phyloP scores from a whole-genome alignment of 495 filamentous ascomycete genomes.

The Xylaria castorea region DNA sequence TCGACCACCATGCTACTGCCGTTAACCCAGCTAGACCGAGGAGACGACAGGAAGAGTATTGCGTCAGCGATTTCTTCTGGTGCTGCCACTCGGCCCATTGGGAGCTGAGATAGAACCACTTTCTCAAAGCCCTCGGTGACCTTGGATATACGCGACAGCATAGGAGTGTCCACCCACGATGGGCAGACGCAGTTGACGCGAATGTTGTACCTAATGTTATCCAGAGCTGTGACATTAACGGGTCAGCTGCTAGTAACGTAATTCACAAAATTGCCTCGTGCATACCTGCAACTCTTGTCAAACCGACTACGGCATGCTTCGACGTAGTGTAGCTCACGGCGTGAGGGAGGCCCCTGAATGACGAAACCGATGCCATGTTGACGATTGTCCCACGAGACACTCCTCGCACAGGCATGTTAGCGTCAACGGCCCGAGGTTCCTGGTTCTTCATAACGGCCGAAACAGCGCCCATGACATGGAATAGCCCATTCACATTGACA shows the following conservation, averaged over 20 bases:
- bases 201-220: slow-evolving; percentile 3
- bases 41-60: slow-evolving; percentile 31
- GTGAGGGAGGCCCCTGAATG: background rate
- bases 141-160: background rate
- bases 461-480: background rate
- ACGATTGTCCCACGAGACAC: slow-evolving; percentile 12
- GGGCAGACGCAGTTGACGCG: slow-evolving; percentile 27
- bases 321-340: background rate
- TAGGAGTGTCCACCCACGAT: slow-evolving; percentile 25
- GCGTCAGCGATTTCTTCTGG: slow-evolving; percentile 24
- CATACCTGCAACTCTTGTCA: slow-evolving; percentile 24
- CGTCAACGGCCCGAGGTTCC: background rate
- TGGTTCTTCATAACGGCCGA: background rate
- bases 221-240: slow-evolving; percentile 12
- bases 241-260: background rate
- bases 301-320: background rate
- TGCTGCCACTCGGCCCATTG: slow-evolving; percentile 2
- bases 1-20: slow-evolving; percentile 30
- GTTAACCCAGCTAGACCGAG: slow-evolving; percentile 28
- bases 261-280: background rate
- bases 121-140: background rate
- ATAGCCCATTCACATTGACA: slow-evolving; percentile 20
- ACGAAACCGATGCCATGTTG: slow-evolving; percentile 2
- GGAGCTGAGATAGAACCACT: background rate
- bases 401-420: background rate